phyloP scores from a whole-genome alignment of 306 rosid species.

The Begonia fuchsioides region DNA sequence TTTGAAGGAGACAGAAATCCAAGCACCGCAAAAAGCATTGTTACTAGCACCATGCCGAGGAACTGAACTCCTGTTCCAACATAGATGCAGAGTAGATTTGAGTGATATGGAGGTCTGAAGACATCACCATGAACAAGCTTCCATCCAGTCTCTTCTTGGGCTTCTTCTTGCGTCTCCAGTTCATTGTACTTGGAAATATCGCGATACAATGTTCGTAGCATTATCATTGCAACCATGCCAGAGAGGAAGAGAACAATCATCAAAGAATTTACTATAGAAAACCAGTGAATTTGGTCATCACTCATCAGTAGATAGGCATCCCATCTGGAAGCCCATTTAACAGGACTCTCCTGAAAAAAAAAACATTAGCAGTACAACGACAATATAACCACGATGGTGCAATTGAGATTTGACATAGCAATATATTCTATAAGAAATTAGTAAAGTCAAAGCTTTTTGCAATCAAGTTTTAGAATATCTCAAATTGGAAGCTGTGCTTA shows the following conservation, averaged over 20 bases:
- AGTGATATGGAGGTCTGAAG: constrained; percentile 68
- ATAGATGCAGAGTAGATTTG: constrained; percentile 72
- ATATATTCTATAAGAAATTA: no score
- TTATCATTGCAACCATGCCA: constrained; percentile 97
- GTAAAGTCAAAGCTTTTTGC: no score
- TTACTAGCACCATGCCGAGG: constrained; percentile 73
- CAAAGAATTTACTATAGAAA: constrained; percentile 81
- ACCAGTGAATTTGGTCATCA: constrained; percentile 95
- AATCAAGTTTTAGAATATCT: no score
- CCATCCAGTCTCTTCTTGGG: constrained; percentile 98
- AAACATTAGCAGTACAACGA: no score
- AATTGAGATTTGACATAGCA: no score
- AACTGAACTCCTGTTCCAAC: constrained; percentile 94
- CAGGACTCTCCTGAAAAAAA: constrained; percentile 56
- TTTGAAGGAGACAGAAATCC: constrained; percentile 94
- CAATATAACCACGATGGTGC: no score
- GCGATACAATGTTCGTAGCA: constrained; percentile 86
- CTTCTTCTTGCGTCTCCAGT: constrained; percentile 97
- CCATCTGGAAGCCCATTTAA: constrained; percentile 99
- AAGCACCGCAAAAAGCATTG: constrained; percentile 85
- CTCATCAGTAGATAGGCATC: constrained; percentile 91
- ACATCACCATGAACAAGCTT: constrained; percentile 96
- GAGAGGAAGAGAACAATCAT: constrained; percentile 97
- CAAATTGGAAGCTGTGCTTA: no score
- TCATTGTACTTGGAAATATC: constrained; percentile 90